phyloP scores from a whole-genome alignment of 2,329 filamentous ascomycete species.

The Hymenoscyphus scutula region DNA sequence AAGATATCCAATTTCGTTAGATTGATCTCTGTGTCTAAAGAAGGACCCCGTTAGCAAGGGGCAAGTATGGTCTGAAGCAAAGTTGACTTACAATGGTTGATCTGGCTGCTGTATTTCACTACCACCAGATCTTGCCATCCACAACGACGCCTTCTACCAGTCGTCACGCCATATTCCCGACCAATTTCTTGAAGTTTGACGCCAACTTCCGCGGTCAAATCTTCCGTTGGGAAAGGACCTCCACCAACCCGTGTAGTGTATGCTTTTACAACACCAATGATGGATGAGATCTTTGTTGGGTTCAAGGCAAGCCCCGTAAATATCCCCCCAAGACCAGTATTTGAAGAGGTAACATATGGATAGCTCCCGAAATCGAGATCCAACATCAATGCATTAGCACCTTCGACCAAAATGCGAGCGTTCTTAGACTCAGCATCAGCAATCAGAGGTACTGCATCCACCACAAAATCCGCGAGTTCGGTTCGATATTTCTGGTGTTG shows the following conservation, averaged over 20 bases:
- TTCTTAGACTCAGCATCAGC: slow-evolving; percentile 57
- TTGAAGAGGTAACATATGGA: slow-evolving; percentile 46
- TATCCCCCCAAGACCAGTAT: slow-evolving; percentile 57
- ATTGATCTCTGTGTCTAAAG: slow-evolving; percentile 41
- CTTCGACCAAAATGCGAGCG: slow-evolving; percentile 64
- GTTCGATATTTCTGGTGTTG: slow-evolving; percentile 45
- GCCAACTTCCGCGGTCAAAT: slow-evolving; percentile 31
- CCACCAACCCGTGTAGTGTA: slow-evolving; percentile 56
- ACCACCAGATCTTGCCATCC: slow-evolving; percentile 57
- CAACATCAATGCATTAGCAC: slow-evolving; percentile 62
- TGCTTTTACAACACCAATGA: slow-evolving; percentile 64
- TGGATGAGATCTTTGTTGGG: slow-evolving; percentile 57
- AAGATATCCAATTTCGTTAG: slow-evolving; percentile 67
- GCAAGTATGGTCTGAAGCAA: background rate
- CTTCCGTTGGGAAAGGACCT: slow-evolving; percentile 68
- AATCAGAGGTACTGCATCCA: slow-evolving; percentile 64
- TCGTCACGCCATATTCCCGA: slow-evolving; percentile 42
- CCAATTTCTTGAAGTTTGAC: slow-evolving; percentile 49
- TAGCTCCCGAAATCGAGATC: slow-evolving; percentile 58
- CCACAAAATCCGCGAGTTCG: slow-evolving; percentile 57
- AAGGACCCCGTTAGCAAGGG: background rate
- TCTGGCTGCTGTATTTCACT: slow-evolving; percentile 26
- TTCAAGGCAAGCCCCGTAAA: slow-evolving; percentile 61
- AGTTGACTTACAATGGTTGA: slow-evolving; percentile 13
- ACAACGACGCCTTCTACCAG: slow-evolving; percentile 56